phyloP scores from a whole-genome alignment of 768 basidiomycete genomes.

The Calocybe cyanea region DNA sequence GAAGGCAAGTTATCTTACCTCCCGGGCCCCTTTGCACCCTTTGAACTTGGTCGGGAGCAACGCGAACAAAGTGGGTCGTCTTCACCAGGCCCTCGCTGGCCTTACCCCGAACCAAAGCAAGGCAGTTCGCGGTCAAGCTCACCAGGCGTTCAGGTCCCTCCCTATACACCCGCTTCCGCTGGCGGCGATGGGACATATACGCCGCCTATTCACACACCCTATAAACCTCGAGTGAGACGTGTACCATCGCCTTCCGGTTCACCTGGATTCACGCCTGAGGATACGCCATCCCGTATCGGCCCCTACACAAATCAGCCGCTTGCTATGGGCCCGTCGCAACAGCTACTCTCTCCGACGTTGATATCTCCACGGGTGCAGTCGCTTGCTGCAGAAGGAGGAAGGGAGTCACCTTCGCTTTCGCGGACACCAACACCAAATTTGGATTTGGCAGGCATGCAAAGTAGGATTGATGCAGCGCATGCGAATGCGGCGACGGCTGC shows the following conservation, averaged over 20 bases:
- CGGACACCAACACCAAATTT: constrained; percentile 68
- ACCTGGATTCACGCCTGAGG: constrained; percentile 34
- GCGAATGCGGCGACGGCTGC: constrained; percentile 70
- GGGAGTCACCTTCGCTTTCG: constrained; percentile 40
- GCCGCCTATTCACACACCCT: constrained; percentile 58
- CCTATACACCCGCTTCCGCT: constrained; percentile 34
- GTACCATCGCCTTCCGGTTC: constrained; percentile 40
- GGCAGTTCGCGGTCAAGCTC: constrained; percentile 9
- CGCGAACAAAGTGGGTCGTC: constrained; percentile 25
- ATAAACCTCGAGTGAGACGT: constrained; percentile 67
- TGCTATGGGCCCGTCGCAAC: constrained; percentile 48
- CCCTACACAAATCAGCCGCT: constrained; percentile 48
- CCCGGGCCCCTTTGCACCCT: constrained; percentile 67
- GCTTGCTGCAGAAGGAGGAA: constrained; percentile 26
- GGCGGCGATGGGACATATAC: constrained; percentile 30
- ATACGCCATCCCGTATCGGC: constrained; percentile 47
- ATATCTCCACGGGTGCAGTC: constrained; percentile 45
- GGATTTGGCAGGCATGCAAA: constrained; percentile 67
- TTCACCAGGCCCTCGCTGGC: constrained; percentile 35
- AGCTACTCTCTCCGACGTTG: constrained; percentile 25
- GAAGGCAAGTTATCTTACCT: constrained; percentile 63
- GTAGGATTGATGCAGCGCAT: constrained; percentile 75
- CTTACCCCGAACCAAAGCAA: constrained; percentile 30
- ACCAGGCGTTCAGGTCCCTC: constrained; percentile 14
- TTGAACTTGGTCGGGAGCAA: constrained; percentile 57